These are phyloP conservation scores for Coriaria nepalensis DNA, from an alignment of 306 rosid genomes.

Conservation along the genomic window DNA sequence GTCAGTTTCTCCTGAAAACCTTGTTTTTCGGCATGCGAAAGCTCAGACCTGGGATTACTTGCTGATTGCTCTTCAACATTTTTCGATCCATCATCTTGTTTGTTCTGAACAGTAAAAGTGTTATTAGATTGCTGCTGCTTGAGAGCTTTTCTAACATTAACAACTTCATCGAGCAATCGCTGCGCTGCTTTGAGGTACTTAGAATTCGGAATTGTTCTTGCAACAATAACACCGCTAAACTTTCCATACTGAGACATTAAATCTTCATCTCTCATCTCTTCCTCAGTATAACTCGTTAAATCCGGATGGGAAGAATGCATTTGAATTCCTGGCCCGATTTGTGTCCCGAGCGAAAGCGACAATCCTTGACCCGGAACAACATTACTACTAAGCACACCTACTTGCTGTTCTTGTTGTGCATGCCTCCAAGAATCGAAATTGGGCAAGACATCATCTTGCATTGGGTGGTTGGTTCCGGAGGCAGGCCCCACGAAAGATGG, in stretches of 20 bases:
- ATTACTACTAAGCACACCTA: constrained; percentile 21
- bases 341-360: constrained; percentile 62
- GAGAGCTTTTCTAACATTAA: constrained; percentile 45
- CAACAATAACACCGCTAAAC: constrained; percentile 15
- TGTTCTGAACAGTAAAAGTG: constrained; percentile 4
- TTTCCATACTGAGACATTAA: constrained; percentile 35
- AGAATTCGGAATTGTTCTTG: constrained; percentile 42
- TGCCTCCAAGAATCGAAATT: constrained; percentile 31
- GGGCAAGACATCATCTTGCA: constrained; percentile 38
- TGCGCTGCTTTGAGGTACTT: constrained; percentile 68
- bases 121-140: constrained; percentile 11
- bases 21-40: constrained; percentile 63
- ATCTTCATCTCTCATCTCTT: constrained; percentile 30
- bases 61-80: constrained; percentile 33
- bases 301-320: constrained; percentile 39
- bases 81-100: constrained; percentile 31
- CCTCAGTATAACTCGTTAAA: constrained; percentile 40
- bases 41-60: constrained; percentile 34
- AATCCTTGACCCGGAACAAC: constrained; percentile 56
- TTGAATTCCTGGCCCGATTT: constrained; percentile 41
- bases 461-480: constrained; percentile 26
- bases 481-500: constrained; percentile 23
- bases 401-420: constrained; percentile 28
- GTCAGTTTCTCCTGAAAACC: constrained; percentile 62
- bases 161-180: constrained; percentile 67